These are phyloP conservation scores for Aureobasidium sp. DNA, from an alignment of 2,329 filamentous ascomycete genomes.

Conservation along the genomic window DNA sequence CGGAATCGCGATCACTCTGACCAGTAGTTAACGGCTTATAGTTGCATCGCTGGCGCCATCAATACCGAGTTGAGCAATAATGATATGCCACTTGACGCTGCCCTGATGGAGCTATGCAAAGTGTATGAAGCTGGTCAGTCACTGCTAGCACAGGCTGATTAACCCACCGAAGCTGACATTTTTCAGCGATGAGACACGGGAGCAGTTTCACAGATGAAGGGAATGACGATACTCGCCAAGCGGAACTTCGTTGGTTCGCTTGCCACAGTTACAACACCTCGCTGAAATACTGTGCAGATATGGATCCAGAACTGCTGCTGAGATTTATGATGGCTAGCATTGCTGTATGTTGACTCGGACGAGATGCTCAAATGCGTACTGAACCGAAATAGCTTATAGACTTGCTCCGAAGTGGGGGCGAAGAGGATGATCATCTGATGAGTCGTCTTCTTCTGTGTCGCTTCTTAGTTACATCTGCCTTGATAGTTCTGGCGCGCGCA, in stretches of 20 bases:
- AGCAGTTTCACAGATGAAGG: not conserved
- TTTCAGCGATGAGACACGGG: slow-evolving; percentile 6
- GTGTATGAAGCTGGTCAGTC: slow-evolving; percentile 45
- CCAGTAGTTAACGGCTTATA: slow-evolving; percentile 23
- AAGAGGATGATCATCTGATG: slow-evolving; percentile 41
- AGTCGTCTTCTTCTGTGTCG: slow-evolving; percentile 62
- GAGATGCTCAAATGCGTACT: slow-evolving; percentile 25
- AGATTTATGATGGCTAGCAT: slow-evolving; percentile 42
- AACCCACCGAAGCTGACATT: not conserved
- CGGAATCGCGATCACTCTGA: too few relatives aligned
- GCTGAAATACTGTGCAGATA: slow-evolving; percentile 54
- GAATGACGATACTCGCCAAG: slow-evolving; percentile 35
- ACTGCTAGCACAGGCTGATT: not conserved
- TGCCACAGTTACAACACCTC: slow-evolving; percentile 75
- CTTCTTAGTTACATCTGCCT: slow-evolving; percentile 52
- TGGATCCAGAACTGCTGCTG: slow-evolving; percentile 49
- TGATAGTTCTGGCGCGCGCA: slow-evolving; percentile 42
- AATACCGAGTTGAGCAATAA: slow-evolving; percentile 34
- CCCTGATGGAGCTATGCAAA: slow-evolving; percentile 47
- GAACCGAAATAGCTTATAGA: slow-evolving; percentile 1
- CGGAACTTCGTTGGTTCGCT: slow-evolving; percentile 77
- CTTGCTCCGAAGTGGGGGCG: slow-evolving; percentile 16
- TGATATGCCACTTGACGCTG: slow-evolving; percentile 22
- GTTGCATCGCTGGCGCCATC: slow-evolving; percentile 37
- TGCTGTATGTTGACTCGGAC: slow-evolving; percentile 28